Evolutionary conservation across 208 protist species (phyloP).

Genomic region (Leishmania lainsoni): DNA sequence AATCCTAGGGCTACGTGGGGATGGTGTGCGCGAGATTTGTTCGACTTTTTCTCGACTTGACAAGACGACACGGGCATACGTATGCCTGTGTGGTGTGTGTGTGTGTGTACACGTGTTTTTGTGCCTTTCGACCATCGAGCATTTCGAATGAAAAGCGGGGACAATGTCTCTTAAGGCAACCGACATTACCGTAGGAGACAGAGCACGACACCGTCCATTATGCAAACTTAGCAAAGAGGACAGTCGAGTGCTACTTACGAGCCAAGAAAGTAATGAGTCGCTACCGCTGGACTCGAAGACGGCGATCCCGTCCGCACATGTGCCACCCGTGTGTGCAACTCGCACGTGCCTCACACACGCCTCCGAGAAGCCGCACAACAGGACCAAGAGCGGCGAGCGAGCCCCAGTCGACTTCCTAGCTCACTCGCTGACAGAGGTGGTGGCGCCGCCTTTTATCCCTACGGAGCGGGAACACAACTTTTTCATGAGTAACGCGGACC

Average conservation of each 20-base stretch:
- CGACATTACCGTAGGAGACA: constrained; percentile 1
- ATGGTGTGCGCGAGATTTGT: not conserved
- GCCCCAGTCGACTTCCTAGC: not conserved
- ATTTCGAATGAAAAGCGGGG: not conserved
- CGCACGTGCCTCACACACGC: not conserved
- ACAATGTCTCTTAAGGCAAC: constrained; percentile 7
- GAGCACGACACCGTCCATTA: not conserved
- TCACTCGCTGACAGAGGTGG: constrained; percentile 13
- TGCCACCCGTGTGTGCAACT: not conserved
- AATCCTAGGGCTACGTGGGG: not conserved
- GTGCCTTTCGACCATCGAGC: not conserved
- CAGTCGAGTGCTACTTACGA: constrained; percentile 3
- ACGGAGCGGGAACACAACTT: constrained; percentile 39
- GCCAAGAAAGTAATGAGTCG: not conserved
- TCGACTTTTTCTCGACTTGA: not conserved
- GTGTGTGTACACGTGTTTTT: not conserved
- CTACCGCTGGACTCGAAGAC: not conserved
- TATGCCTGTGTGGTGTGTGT: not conserved
- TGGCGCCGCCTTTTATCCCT: constrained; percentile 38
- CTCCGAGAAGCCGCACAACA: not conserved
- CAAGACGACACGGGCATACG: not conserved
- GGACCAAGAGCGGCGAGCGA: not conserved
- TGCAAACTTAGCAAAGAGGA: constrained; percentile 7
- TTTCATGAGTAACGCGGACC: constrained; percentile 31
- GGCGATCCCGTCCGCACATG: not conserved